A percentile compares a stretch with the other conserved stretches of the same genome.
phyloP scores from a whole-genome alignment of 1,139 yeast genomes.

The Saccharomycopsis crataegensis region DNA sequence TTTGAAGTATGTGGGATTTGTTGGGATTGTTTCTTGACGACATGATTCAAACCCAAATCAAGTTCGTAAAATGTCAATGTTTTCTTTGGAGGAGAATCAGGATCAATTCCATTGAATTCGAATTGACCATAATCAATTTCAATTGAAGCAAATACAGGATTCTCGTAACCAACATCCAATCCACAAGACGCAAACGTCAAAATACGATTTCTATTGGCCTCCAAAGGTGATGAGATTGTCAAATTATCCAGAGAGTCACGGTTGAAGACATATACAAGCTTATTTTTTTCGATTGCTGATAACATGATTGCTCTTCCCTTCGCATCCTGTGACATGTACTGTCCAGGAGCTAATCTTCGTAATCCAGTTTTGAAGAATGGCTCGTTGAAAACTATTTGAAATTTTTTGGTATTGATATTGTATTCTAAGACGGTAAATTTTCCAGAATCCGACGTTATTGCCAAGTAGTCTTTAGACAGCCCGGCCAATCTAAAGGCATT shows the following conservation, averaged over 20 bases:
- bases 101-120: slow-evolving; percentile 22
- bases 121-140: slow-evolving; percentile 48
- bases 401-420: slow-evolving; percentile 32
- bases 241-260: slow-evolving; percentile 41
- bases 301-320: slow-evolving; percentile 63
- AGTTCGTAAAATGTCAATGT: slow-evolving; percentile 64
- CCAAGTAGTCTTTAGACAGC: slow-evolving; percentile 46
- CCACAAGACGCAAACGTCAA: slow-evolving; percentile 53
- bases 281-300: slow-evolving; percentile 66
- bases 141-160: slow-evolving; percentile 76
- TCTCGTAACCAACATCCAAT: slow-evolving; percentile 69
- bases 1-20: slow-evolving; percentile 36
- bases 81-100: slow-evolving; percentile 23
- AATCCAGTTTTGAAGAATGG: slow-evolving; percentile 73
- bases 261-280: slow-evolving; percentile 54
- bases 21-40: slow-evolving; percentile 44
- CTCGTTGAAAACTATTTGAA: slow-evolving; percentile 50
- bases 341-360: slow-evolving; percentile 70
- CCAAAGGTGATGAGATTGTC: slow-evolving; percentile 66
- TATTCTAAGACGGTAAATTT: slow-evolving; percentile 52
- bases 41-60: slow-evolving; percentile 79
- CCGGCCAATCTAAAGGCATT: slow-evolving; percentile 47
- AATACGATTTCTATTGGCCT: slow-evolving; percentile 44
- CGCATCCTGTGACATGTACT: slow-evolving; percentile 67
- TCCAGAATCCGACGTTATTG: slow-evolving; percentile 75